Evolutionary conservation across 768 basidiomycete species (phyloP), one percentile per base, ranked within the genome.

Genomic region (Hirschioporus abietinus): DNA sequence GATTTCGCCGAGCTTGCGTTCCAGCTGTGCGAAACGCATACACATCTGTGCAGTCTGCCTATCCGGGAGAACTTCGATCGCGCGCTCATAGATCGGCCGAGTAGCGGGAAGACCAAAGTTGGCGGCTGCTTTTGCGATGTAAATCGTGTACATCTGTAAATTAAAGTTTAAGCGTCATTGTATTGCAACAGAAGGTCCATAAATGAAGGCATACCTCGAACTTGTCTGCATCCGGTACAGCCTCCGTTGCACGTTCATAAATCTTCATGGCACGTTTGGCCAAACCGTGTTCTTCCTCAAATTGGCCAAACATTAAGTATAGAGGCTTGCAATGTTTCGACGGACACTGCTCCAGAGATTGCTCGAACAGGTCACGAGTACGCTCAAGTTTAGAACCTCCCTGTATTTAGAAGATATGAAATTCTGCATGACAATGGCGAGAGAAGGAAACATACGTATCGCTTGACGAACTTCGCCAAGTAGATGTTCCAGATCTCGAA

Each of bases 401-500:
- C 93, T 96, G 65, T 60, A 27, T 35, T 15, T 24, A 35, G 12
- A n/a, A 61, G 64, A 36, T 66, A 18, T 68, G 52, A 57, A 59
- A 67, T 24, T 60, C 25, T 35, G 9, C 10, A 9, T 24, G n/a
- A 9, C 6, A 5, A 64, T 27, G 12, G 66, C 57, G 58, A 57
- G 42, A 36, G 26, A 65, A 67, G 63, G 35, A 0, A 7, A 83
- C 91, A 74, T 71, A 96, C 94, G 78, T 96, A 98, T 78, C 97
- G 92, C 77, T 94, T 95, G 67, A 96, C 86, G 75, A 99, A 99
- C 78, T 99, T 99, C 59, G 93, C 90, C 23, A 99, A 79, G 76
- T 99, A 99, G 64, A 97, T 97, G 76, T 99, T 99, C 96, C 97
- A 99, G 69, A 99, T 89, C 78, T 99, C 97, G 76, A 98, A 99